These are phyloP conservation scores for Piromyces sp. DNA, from an alignment of 192 early-diverging fungal genomes.

Conservation along the genomic window DNA sequence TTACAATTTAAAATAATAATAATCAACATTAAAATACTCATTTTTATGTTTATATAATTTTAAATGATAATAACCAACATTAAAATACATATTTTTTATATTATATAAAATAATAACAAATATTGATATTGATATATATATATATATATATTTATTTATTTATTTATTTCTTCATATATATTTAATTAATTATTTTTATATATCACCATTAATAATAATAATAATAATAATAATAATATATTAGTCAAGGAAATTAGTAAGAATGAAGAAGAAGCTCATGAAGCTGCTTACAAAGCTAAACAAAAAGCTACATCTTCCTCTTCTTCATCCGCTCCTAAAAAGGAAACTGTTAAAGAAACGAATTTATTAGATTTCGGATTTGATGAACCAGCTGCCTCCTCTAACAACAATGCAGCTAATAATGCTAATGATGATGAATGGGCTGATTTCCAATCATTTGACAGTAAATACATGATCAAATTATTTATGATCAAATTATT, in stretches of 20 bases:
- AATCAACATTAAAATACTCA: too few relatives aligned
- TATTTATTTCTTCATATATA: too few relatives aligned
- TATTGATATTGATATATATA: too few relatives aligned
- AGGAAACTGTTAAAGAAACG: slow-evolving; percentile 14
- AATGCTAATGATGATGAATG: slow-evolving; percentile 45
- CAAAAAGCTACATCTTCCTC: slow-evolving; percentile 9
- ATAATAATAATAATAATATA: too few relatives aligned
- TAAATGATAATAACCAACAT: too few relatives aligned
- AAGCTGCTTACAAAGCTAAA: slow-evolving; percentile 9
- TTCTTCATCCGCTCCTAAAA: background rate
- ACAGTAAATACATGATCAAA: slow-evolving; percentile 5
- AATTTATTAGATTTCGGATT: slow-evolving; percentile 47
- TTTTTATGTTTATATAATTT: too few relatives aligned
- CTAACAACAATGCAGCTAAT: slow-evolving; percentile 2
- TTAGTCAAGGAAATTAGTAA: slow-evolving; percentile 6
- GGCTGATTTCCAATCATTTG: slow-evolving; percentile 49
- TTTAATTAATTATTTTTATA: too few relatives aligned
- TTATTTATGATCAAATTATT: background rate
- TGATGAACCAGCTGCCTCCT: slow-evolving; percentile 16
- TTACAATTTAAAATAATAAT: too few relatives aligned
- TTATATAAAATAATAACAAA: too few relatives aligned
- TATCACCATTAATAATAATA: too few relatives aligned
- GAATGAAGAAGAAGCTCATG: slow-evolving; percentile 13
- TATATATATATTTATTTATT: too few relatives aligned
- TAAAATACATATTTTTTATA: too few relatives aligned